Percentiles rank a stretch among this genome's conserved stretches.
Evolutionary conservation across 495 filamentous ascomycete genomes (phyloP).

Genomic region (Xylaria nigripes): DNA sequence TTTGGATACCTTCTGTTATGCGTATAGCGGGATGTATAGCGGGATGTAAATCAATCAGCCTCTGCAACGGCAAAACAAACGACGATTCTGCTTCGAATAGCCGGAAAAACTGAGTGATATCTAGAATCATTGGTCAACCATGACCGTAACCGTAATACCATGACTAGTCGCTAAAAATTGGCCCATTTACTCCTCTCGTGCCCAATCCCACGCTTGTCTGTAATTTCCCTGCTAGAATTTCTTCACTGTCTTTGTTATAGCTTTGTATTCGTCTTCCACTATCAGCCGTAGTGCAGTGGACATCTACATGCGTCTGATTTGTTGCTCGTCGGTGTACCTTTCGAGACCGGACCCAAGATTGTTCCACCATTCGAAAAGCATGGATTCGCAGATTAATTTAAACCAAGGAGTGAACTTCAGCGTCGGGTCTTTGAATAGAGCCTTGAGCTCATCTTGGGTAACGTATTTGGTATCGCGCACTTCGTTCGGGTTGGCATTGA

Average conservation of each 20-base stretch:
- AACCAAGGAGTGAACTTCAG: slow-evolving; percentile 97
- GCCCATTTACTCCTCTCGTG: background rate
- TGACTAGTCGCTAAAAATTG: slow-evolving; percentile 3
- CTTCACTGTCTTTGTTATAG: background rate
- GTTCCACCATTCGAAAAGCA: slow-evolving; percentile 98
- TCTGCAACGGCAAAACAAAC: slow-evolving; percentile 17
- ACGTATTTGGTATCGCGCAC: slow-evolving; percentile 78
- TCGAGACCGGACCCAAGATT: slow-evolving; percentile 74
- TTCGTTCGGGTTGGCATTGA: slow-evolving; percentile 78
- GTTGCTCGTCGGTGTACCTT: slow-evolving; percentile 74
- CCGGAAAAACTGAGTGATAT: slow-evolving; percentile 11
- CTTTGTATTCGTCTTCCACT: background rate
- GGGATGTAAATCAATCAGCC: slow-evolving; percentile 2
- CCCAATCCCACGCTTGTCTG: background rate
- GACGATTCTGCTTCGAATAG: slow-evolving; percentile 10
- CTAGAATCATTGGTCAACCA: slow-evolving; percentile 10
- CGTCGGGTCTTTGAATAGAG: slow-evolving; percentile 70
- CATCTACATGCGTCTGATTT: slow-evolving; percentile 76
- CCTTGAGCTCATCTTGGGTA: slow-evolving; percentile 69
- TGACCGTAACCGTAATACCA: background rate
- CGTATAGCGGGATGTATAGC: background rate
- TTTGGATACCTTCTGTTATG: slow-evolving; percentile 5
- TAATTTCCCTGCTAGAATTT: background rate
- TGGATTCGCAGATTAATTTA: slow-evolving; percentile 94
- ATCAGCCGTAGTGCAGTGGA: background rate